Evolutionary conservation across 371 early-diverging fungal genomes (phyloP).

Genomic region (Lichtheimia hyalospora): DNA sequence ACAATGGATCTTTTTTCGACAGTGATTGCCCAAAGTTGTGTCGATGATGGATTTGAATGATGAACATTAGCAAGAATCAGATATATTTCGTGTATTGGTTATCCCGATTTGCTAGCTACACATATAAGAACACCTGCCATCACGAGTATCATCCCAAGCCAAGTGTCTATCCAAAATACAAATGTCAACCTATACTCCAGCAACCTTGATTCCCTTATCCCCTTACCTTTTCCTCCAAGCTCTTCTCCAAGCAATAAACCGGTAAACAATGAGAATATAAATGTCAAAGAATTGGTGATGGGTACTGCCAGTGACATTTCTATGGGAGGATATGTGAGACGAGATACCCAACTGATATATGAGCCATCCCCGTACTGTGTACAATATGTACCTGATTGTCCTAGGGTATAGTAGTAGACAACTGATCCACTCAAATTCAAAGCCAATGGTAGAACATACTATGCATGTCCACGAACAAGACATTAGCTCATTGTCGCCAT

Average conservation of each 20-base stretch:
- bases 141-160: constrained; percentile 10
- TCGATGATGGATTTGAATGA: not conserved
- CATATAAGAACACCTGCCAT: constrained; percentile 9
- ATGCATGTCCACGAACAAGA: too few relatives aligned
- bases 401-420: constrained; percentile 89
- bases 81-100: not conserved
- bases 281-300: constrained; percentile 87
- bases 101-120: constrained; percentile 5
- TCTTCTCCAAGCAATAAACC: constrained; percentile 82
- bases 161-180: constrained; percentile 4
- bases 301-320: constrained; percentile 94
- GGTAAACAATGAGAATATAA: constrained; percentile 82
- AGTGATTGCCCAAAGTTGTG: not conserved
- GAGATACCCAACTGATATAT: too few relatives aligned
- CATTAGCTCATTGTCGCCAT: not conserved
- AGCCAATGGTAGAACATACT: constrained; percentile 85
- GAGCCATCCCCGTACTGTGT: too few relatives aligned
- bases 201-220: too few relatives aligned
- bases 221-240: constrained; percentile 53
- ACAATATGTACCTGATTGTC: constrained; percentile 74
- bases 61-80: not conserved
- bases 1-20: too few relatives aligned
- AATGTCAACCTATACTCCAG: too few relatives aligned
- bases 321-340: not conserved
- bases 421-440: constrained; percentile 89